Conservation (phyloP, 495 filamentous ascomycete species). For the Glarea lozoyensis region DNA sequence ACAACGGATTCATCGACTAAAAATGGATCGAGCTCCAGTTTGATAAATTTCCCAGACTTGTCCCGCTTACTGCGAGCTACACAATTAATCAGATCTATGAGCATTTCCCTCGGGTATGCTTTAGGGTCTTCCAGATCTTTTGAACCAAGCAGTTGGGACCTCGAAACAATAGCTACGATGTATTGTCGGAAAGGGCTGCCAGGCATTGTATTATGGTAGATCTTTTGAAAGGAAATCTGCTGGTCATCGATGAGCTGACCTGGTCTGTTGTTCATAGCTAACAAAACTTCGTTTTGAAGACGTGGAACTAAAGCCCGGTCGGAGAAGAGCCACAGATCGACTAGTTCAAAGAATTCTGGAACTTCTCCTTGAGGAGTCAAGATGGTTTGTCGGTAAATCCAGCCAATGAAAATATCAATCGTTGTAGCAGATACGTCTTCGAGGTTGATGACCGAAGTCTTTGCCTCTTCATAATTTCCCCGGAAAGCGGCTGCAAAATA, state of each 20-base stretch:
- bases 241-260: too few relatives aligned
- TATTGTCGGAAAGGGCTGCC: background rate
- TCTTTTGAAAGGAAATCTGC: background rate
- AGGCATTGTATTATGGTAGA: background rate
- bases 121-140: background rate
- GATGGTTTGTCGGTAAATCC: background rate
- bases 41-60: too few relatives aligned
- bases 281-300: background rate
- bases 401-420: constrained; percentile 1
- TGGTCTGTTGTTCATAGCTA: background rate
- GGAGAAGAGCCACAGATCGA: constrained; percentile 1
- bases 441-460: background rate
- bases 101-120: background rate
- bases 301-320: background rate
- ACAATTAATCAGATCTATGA: constrained; percentile 1
- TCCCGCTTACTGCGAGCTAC: too few relatives aligned
- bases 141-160: background rate
- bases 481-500: background rate
- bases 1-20: too few relatives aligned
- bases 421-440: background rate
- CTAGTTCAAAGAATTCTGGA: background rate
- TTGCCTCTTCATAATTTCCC: background rate
- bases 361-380: background rate
- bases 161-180: background rate
- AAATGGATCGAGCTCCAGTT: too few relatives aligned